Percentiles rank a stretch among this genome's conserved stretches.
phyloP scores from a whole-genome alignment of 1,139 yeast genomes.

The Maudiozyma humilis region DNA sequence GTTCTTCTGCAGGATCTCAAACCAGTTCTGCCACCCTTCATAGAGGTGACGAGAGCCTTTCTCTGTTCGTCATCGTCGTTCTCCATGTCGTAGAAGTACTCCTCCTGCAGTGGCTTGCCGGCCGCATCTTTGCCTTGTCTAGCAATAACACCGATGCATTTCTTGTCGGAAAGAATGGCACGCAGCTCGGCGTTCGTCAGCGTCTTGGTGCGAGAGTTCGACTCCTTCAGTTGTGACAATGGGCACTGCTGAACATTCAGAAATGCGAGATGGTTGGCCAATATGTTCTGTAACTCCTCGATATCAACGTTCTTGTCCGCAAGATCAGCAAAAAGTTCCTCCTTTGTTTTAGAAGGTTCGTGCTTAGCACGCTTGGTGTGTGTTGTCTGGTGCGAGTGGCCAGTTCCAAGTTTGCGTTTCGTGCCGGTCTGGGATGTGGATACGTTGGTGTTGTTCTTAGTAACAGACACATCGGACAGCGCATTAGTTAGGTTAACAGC shows the following conservation, averaged over 20 bases:
- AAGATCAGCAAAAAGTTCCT: slow-evolving; percentile 7
- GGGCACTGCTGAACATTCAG: slow-evolving; percentile 87
- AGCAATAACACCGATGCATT: slow-evolving; percentile 72
- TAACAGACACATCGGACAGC: neutral
- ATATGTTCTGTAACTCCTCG: slow-evolving; percentile 50
- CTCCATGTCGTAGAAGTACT: slow-evolving; percentile 82
- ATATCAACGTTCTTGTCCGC: slow-evolving; percentile 8
- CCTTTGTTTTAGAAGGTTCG: neutral
- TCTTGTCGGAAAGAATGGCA: slow-evolving; percentile 29
- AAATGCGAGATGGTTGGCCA: slow-evolving; percentile 81
- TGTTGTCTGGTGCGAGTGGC: neutral
- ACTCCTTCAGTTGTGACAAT: slow-evolving; percentile 53
- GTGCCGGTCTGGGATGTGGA: neutral
- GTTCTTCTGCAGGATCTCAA: slow-evolving; percentile 85
- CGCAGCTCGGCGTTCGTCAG: slow-evolving; percentile 44
- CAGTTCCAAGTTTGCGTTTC: slow-evolving; percentile 5
- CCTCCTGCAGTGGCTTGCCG: slow-evolving; percentile 91
- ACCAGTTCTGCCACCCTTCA: slow-evolving; percentile 73
- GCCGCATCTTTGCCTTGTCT: slow-evolving; percentile 94
- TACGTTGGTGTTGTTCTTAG: neutral
- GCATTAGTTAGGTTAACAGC: neutral
- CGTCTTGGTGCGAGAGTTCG: slow-evolving; percentile 43
- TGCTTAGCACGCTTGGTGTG: slow-evolving; percentile 1
- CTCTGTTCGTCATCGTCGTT: slow-evolving; percentile 67
- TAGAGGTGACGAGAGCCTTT: slow-evolving; percentile 57